These are phyloP conservation scores for Corylus americana DNA, from an alignment of 306 rosid species.

Conservation along the genomic window DNA sequence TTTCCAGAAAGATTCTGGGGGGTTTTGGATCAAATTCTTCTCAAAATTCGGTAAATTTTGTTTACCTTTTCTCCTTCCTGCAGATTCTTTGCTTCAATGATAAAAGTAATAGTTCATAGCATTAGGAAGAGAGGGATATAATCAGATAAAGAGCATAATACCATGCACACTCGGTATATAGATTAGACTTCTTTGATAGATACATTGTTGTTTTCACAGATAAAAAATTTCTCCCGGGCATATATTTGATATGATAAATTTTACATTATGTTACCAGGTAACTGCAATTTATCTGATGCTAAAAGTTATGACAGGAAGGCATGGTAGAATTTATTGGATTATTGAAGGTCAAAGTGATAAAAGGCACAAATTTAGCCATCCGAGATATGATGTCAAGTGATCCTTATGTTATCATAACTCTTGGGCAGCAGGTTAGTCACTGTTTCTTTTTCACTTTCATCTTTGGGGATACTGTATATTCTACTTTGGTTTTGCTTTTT, in stretches of 20 bases:
- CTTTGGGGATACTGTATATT: neutral
- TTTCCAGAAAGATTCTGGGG: conserved; percentile 53
- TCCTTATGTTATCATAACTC: conserved; percentile 87
- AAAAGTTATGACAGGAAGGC: conserved; percentile 67
- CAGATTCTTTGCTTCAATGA: conserved; percentile 21
- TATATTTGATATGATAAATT: neutral
- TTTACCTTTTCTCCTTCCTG: conserved; percentile 25
- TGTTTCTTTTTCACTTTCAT: conserved; percentile 18
- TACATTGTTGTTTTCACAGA: conserved; percentile 18
- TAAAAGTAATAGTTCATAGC: neutral
- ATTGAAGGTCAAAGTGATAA: conserved; percentile 86
- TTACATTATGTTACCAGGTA: neutral
- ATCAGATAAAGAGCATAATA: conserved; percentile 11
- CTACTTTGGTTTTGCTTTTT: neutral
- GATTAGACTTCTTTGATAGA: conserved; percentile 19
- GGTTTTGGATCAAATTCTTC: conserved; percentile 57
- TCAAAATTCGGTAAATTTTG: conserved; percentile 52
- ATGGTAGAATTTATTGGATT: conserved; percentile 91
- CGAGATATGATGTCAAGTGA: conserved; percentile 97
- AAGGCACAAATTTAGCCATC: conserved; percentile 86
- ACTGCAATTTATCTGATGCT: conserved; percentile 36
- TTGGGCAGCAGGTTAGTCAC: conserved; percentile 80
- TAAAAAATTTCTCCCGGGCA: conserved; percentile 1
- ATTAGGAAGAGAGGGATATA: conserved; percentile 17
- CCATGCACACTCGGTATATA: conserved; percentile 11